Conservation (phyloP, 2,329 filamentous ascomycete species). For the Phaeoacremonium minimum region DNA sequence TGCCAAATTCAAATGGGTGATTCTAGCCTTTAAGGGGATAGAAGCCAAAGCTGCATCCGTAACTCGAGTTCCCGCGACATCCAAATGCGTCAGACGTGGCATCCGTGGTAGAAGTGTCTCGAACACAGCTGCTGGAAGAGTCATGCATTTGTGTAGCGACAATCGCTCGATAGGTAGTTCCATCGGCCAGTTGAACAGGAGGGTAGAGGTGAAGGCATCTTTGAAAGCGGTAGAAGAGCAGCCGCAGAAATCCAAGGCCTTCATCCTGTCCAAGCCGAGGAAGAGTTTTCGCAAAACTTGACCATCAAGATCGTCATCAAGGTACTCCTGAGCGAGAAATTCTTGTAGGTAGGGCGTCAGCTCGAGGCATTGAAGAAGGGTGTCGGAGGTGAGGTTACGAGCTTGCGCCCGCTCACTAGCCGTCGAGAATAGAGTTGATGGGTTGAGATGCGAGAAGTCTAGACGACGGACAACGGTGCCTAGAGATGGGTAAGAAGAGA, state of each 20-base stretch:
- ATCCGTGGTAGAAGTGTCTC: slow-evolving; percentile 70
- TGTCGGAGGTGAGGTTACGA: slow-evolving; percentile 70
- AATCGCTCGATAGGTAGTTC: slow-evolving; percentile 60
- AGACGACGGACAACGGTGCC: slow-evolving; percentile 74
- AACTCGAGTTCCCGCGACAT: slow-evolving; percentile 74
- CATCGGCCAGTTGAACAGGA: slow-evolving; percentile 49
- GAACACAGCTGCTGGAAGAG: slow-evolving; percentile 62
- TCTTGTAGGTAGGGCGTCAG: slow-evolving; percentile 71
- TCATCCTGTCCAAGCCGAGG: slow-evolving; percentile 58
- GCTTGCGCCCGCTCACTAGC: slow-evolving; percentile 71
- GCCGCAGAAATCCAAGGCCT: slow-evolving; percentile 72
- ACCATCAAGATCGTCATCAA: slow-evolving; percentile 70
- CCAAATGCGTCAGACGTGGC: slow-evolving; percentile 66
- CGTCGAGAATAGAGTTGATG: slow-evolving; percentile 70
- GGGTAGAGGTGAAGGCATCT: slow-evolving; percentile 53
- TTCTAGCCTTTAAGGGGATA: slow-evolving; percentile 65
- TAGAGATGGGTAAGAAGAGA: slow-evolving; percentile 61
- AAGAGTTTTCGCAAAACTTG: slow-evolving; percentile 68
- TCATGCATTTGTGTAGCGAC: slow-evolving; percentile 75
- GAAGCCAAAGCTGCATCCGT: slow-evolving; percentile 66
- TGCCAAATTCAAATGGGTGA: slow-evolving; percentile 75
- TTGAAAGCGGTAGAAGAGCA: slow-evolving; percentile 67
- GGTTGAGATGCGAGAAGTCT: slow-evolving; percentile 85
- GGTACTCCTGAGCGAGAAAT: slow-evolving; percentile 75
- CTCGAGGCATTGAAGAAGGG: slow-evolving; percentile 66